These are phyloP conservation scores for Fraxinus sp. DNA, from an alignment of 305 asterid genomes.

Conservation along the genomic window DNA sequence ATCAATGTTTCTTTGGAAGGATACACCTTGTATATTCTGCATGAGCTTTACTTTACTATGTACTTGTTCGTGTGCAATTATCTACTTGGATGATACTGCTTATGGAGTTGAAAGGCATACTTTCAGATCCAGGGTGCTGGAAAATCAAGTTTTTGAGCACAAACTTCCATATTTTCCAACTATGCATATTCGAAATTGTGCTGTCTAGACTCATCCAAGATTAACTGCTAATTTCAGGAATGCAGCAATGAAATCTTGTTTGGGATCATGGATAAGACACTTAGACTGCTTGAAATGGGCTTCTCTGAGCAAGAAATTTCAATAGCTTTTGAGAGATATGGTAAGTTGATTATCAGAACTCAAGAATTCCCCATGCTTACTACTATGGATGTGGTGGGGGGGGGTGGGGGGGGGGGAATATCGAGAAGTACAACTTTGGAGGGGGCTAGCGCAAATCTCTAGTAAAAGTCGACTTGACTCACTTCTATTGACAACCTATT, in stretches of 20 bases:
- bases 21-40: not conserved
- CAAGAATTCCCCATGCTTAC: not conserved
- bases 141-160: not conserved
- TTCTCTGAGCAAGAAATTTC: slow-evolving; percentile 81
- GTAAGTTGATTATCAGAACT: slow-evolving; percentile 45
- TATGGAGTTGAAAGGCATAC: not conserved
- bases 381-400: not conserved
- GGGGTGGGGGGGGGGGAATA: not conserved
- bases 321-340: slow-evolving; percentile 74
- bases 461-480: not conserved
- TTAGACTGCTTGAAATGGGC: slow-evolving; percentile 81
- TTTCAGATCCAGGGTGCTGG: not conserved
- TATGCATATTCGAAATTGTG: not conserved
- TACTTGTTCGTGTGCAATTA: not conserved
- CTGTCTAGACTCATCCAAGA: slow-evolving; percentile 19
- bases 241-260: slow-evolving; percentile 64
- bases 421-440: not conserved
- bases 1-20: not conserved
- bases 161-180: slow-evolving; percentile 2
- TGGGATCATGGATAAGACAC: slow-evolving; percentile 94
- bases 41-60: not conserved
- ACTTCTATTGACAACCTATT: not conserved
- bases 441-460: not conserved
- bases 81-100: not conserved
- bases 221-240: slow-evolving; percentile 43